These are phyloP conservation scores for Stephania yunnanensis DNA, from an alignment of 164 flowering plant species.

Conservation along the genomic window DNA sequence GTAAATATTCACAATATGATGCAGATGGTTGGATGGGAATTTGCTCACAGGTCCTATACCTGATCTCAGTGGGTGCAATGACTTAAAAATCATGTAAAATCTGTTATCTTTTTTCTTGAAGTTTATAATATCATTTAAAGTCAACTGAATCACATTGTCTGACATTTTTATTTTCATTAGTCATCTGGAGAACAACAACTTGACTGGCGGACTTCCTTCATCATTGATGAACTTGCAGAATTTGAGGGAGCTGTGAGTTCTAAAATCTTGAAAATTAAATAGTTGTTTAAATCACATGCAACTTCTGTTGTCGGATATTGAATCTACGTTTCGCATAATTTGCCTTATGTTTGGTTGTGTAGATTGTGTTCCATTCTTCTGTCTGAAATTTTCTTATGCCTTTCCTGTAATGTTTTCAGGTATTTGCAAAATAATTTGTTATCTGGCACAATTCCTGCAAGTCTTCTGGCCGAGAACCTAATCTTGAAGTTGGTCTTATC, in stretches of 20 bases:
- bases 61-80: conserved; percentile 66
- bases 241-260: conserved; percentile 81
- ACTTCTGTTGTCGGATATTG: not conserved
- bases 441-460: conserved; percentile 68
- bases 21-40: conserved; percentile 92
- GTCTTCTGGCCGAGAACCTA: conserved; percentile 45
- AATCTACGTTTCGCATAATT: not conserved
- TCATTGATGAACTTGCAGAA: conserved; percentile 51
- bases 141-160: not conserved
- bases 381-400: not conserved
- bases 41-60: conserved; percentile 77
- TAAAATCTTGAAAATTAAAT: conserved; percentile 1
- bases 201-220: conserved; percentile 80
- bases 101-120: not conserved
- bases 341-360: not conserved
- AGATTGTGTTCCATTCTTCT: not conserved
- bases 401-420: conserved; percentile 43
- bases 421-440: conserved; percentile 78
- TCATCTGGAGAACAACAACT: conserved; percentile 87
- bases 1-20: conserved; percentile 7
- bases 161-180: conserved; percentile 31
- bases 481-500: conserved; percentile 54
- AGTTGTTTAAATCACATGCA: not conserved
- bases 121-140: not conserved
- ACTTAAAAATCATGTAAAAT: conserved; percentile 68